phyloP scores from a whole-genome alignment of 1,284 basidiomycete species.

The Malassezia brasiliensis region DNA sequence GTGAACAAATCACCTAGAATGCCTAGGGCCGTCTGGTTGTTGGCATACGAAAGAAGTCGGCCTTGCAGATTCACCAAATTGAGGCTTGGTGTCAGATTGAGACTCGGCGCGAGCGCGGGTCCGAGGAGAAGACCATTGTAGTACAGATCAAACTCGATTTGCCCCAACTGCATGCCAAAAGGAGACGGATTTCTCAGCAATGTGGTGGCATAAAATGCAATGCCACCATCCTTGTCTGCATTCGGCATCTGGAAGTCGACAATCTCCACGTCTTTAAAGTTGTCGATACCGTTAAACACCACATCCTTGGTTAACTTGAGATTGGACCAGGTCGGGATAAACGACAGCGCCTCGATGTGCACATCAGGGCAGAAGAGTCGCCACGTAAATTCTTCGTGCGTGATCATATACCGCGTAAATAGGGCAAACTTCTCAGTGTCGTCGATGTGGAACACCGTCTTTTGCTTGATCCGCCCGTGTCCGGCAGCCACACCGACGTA shows the following conservation, averaged over 20 bases:
- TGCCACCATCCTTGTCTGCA: constrained; percentile 61
- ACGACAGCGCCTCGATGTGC: constrained; percentile 58
- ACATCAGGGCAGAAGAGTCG: constrained; percentile 57
- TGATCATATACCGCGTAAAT: constrained; percentile 55
- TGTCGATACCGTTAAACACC: constrained; percentile 56
- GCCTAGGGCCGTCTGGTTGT: constrained; percentile 52
- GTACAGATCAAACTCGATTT: constrained; percentile 59
- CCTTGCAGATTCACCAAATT: constrained; percentile 61
- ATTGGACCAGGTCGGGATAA: constrained; percentile 38
- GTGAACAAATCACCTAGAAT: constrained; percentile 61
- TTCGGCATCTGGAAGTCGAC: constrained; percentile 63
- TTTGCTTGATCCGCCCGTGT: constrained; percentile 47
- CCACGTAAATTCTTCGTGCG: constrained; percentile 63
- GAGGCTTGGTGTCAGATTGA: constrained; percentile 49
- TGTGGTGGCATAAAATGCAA: constrained; percentile 59
- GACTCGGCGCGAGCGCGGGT: constrained; percentile 50
- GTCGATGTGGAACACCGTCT: constrained; percentile 43
- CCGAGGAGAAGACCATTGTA: constrained; percentile 60
- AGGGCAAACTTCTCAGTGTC: constrained; percentile 40
- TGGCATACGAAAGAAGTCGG: constrained; percentile 55
- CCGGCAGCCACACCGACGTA: constrained; percentile 44
- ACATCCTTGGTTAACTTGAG: constrained; percentile 32
- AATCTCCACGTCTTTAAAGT: constrained; percentile 58
- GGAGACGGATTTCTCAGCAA: constrained; percentile 61
- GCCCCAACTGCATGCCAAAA: constrained; percentile 62